These are phyloP conservation scores for Phoma sp. DNA, from an alignment of 2,329 filamentous ascomycete genomes.

Conservation along the genomic window DNA sequence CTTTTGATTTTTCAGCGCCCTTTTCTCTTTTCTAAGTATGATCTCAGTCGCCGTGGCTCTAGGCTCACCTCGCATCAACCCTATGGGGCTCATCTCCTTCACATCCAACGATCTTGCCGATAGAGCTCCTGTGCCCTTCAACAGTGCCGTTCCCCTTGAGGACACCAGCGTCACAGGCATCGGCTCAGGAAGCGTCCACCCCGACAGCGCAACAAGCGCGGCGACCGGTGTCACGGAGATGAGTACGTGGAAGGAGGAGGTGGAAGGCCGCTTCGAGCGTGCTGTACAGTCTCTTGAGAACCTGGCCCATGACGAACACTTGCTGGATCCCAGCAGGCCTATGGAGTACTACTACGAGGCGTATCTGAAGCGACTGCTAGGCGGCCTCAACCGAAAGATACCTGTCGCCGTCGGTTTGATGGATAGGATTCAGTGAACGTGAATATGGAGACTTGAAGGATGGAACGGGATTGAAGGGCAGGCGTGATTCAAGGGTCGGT, in stretches of 20 bases:
- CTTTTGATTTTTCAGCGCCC: not conserved
- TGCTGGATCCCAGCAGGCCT: slow-evolving; percentile 24
- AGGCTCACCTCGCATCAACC: slow-evolving; percentile 37
- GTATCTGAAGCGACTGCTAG: slow-evolving; percentile 34
- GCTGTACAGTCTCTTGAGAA: slow-evolving; percentile 38
- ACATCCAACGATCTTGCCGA: slow-evolving; percentile 29
- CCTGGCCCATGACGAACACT: slow-evolving; percentile 40
- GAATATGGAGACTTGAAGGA: not conserved
- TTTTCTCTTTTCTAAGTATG: not conserved
- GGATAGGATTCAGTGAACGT: not conserved
- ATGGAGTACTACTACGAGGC: slow-evolving; percentile 35
- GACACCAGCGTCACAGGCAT: slow-evolving; percentile 13
- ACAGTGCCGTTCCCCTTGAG: slow-evolving; percentile 25
- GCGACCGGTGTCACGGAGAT: slow-evolving; percentile 42
- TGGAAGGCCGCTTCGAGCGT: slow-evolving; percentile 35
- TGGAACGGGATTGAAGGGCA: too few species aligned
- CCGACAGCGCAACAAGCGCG: slow-evolving; percentile 23
- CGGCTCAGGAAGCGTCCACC: slow-evolving; percentile 15
- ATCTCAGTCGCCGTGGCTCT: slow-evolving; percentile 36
- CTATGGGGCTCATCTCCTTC: slow-evolving; percentile 40
- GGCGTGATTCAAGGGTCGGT: too few species aligned
- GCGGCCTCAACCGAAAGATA: slow-evolving; percentile 20
- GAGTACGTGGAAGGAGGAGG: slow-evolving; percentile 45
- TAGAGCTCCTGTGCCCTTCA: slow-evolving; percentile 24
- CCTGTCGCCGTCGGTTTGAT: slow-evolving; percentile 24